Evolutionary conservation across 1,139 yeast species (phyloP).

Genomic region (Arxiozyma slooffiae): DNA sequence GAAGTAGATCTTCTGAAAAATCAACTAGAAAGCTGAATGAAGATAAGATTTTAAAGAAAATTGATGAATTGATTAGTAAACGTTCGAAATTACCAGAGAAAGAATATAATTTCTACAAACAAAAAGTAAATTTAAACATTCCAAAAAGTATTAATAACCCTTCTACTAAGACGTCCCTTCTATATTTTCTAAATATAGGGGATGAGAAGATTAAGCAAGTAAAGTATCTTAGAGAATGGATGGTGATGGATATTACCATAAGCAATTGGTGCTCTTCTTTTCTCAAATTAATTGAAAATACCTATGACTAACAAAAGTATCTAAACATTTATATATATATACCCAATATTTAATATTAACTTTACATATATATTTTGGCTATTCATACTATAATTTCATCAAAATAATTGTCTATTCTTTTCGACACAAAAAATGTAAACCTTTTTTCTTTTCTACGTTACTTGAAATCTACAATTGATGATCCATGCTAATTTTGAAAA

Average conservation of each 20-base stretch:
- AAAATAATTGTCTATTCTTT: too few species aligned
- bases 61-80: slow-evolving; percentile 11
- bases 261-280: slow-evolving; percentile 31
- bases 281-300: slow-evolving; percentile 22
- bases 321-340: not conserved
- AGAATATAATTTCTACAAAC: slow-evolving; percentile 24
- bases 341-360: not conserved
- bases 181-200: slow-evolving; percentile 15
- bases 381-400: not conserved
- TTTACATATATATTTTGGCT: not conserved
- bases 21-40: not conserved
- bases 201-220: slow-evolving; percentile 14
- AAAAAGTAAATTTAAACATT: slow-evolving; percentile 19
- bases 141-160: slow-evolving; percentile 14
- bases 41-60: slow-evolving; percentile 13
- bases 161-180: slow-evolving; percentile 15
- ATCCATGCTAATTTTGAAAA: not conserved
- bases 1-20: not conserved
- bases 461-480: too few species aligned
- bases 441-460: too few species aligned
- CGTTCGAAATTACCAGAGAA: slow-evolving; percentile 16
- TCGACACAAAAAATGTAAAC: too few species aligned
- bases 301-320: not conserved
- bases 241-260: slow-evolving; percentile 24
- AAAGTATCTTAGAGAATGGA: slow-evolving; percentile 24